Conservation (phyloP, 75 land plant genomes). For the Isoetes taiwanensis region DNA sequence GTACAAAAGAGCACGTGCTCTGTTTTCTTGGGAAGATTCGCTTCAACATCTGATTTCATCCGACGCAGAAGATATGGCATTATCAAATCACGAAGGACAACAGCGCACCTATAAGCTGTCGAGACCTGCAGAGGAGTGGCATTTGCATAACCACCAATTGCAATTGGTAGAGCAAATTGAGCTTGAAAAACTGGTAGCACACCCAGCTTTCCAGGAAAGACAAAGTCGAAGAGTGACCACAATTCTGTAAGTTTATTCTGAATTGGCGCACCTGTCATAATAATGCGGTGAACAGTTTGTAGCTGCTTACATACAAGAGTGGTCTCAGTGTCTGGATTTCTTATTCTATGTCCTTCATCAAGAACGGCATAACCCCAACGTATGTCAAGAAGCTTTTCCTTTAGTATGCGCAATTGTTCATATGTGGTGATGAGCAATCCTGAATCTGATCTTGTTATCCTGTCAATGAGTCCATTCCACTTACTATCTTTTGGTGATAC, state of each 20-base stretch:
- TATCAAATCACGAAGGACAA: conserved; percentile 78
- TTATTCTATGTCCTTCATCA: conserved; percentile 96
- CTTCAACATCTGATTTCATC: conserved; percentile 92
- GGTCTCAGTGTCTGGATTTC: conserved; percentile 91
- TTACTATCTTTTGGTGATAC: conserved; percentile 25
- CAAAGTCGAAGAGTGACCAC: conserved; percentile 96
- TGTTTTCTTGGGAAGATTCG: conserved; percentile 89
- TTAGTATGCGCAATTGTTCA: conserved; percentile 75
- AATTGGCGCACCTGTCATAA: conserved; percentile 98
- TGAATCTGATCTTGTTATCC: conserved; percentile 41
- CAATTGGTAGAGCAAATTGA: conserved; percentile 81
- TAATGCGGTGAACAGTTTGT: conserved; percentile 92
- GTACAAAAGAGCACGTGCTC: conserved; percentile 95
- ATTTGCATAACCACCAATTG: conserved; percentile 95
- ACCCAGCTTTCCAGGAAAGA: conserved; percentile 94
- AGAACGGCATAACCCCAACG: conserved; percentile 98
- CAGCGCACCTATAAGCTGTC: conserved; percentile 95
- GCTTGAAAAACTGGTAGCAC: conserved; percentile 96
- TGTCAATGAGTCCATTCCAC: conserved; percentile 72
- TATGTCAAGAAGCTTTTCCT: conserved; percentile 64
- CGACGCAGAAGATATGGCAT: conserved; percentile 93
- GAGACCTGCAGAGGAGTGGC: conserved; percentile 95
- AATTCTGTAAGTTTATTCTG: conserved; percentile 89
- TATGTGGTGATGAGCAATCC: conserved; percentile 89
- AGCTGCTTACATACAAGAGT: conserved; percentile 93